Percentiles rank a stretch among this genome's conserved stretches.
Evolutionary conservation across 805 yeast genomes (phyloP).

Genomic region (Kodamaea hsintzibuensis): DNA sequence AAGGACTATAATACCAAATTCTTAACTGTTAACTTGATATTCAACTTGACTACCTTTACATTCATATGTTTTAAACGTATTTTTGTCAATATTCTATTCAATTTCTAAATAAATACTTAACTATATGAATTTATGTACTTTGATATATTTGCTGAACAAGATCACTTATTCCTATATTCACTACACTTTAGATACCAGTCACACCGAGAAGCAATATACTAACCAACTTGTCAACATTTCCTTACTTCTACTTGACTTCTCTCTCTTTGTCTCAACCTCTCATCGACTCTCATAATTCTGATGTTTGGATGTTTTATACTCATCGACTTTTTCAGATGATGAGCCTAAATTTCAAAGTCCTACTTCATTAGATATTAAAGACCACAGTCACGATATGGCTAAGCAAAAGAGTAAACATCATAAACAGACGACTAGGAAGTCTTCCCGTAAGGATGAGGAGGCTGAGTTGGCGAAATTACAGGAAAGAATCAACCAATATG

Average conservation of each 20-base stretch:
- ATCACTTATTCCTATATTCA: no score
- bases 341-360: conserved; percentile 1
- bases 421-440: conserved; percentile 15
- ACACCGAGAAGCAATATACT: no score
- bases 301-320: neutral
- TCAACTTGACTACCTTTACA: no score
- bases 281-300: neutral
- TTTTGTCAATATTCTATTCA: no score
- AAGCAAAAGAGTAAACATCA: neutral
- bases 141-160: no score
- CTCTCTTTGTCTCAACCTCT: no score
- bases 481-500: conserved; percentile 53
- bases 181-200: no score
- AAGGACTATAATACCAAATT: no score
- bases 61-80: no score
- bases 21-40: no score
- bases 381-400: neutral
- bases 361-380: neutral
- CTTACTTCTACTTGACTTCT: neutral
- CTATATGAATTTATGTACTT: no score
- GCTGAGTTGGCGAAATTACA: conserved; percentile 46
- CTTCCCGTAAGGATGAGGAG: conserved; percentile 31
- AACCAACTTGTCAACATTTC: neutral
- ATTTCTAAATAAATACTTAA: no score
- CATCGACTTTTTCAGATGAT: conserved; percentile 9